Evolutionary conservation across 495 filamentous ascomycete species (phyloP).

Genomic region (Neurospora cerealis): DNA sequence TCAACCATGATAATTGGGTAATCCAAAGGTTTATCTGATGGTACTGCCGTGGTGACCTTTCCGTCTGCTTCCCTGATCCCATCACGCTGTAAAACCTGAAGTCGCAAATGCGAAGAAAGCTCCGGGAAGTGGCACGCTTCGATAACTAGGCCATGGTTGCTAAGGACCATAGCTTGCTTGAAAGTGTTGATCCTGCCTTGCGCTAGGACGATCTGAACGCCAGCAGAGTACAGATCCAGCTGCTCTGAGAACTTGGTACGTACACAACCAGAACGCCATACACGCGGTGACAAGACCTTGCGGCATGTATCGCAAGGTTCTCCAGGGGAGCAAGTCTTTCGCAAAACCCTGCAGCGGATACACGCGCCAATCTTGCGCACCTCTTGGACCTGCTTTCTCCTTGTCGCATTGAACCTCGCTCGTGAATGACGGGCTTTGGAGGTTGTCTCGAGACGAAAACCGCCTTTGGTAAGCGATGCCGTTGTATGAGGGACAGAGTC

Average conservation of each 20-base stretch:
- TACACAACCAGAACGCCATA: slow-evolving; percentile 75
- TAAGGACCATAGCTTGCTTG: slow-evolving; percentile 46
- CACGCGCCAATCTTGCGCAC: slow-evolving; percentile 75
- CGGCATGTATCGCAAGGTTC: slow-evolving; percentile 74
- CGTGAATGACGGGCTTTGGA: slow-evolving; percentile 37
- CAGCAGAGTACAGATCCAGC: slow-evolving; percentile 61
- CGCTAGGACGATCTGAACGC: slow-evolving; percentile 58
- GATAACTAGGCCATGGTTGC: slow-evolving; percentile 48
- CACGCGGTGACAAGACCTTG: slow-evolving; percentile 63
- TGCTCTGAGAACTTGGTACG: slow-evolving; percentile 65
- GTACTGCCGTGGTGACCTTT: slow-evolving; percentile 25
- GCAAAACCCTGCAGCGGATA: slow-evolving; percentile 75
- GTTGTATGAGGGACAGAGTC: slow-evolving; percentile 9
- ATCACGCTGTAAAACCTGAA: slow-evolving; percentile 44
- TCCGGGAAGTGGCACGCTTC: slow-evolving; percentile 63
- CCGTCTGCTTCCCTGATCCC: slow-evolving; percentile 31
- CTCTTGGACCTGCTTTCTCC: slow-evolving; percentile 71
- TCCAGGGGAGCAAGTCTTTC: slow-evolving; percentile 75
- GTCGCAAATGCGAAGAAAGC: slow-evolving; percentile 39
- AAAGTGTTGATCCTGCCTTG: slow-evolving; percentile 53
- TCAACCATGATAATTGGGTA: slow-evolving; percentile 50
- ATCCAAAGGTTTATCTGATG: slow-evolving; percentile 20
- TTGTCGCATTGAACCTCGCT: slow-evolving; percentile 54
- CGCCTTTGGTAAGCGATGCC: slow-evolving; percentile 24
- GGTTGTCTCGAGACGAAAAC: slow-evolving; percentile 31